Evolutionary conservation across 192 early-diverging fungal species (phyloP).

Genomic region (Backusella luteola): DNA sequence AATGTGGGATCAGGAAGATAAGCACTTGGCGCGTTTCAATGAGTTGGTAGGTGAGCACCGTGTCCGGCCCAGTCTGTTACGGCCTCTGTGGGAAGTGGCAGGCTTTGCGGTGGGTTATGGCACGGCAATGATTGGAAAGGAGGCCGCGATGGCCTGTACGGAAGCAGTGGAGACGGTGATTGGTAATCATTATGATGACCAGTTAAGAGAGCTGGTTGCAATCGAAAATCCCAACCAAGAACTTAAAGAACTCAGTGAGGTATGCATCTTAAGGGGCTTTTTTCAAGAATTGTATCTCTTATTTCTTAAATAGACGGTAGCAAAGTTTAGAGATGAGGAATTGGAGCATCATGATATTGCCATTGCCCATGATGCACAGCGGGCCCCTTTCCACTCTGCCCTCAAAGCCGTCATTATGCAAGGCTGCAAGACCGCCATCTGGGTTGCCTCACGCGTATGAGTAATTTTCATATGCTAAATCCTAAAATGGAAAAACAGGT

Average conservation of each 20-base stretch:
- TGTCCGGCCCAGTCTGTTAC: slow-evolving; percentile 82
- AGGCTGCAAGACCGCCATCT: slow-evolving; percentile 92
- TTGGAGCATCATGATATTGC: slow-evolving; percentile 92
- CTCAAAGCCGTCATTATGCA: slow-evolving; percentile 77
- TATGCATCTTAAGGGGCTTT: slow-evolving; percentile 29
- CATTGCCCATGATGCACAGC: slow-evolving; percentile 78
- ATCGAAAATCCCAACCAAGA: slow-evolving; percentile 60
- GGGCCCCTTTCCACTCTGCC: slow-evolving; percentile 75
- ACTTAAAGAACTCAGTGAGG: slow-evolving; percentile 57
- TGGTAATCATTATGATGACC: slow-evolving; percentile 95
- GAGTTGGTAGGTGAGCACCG: slow-evolving; percentile 69
- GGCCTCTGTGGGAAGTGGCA: slow-evolving; percentile 83
- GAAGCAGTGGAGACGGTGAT: slow-evolving; percentile 98
- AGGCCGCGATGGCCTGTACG: slow-evolving; percentile 98
- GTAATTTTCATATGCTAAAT: neutral
- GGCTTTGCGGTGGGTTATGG: slow-evolving; percentile 84
- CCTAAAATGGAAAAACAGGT: neutral
- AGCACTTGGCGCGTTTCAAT: slow-evolving; percentile 81
- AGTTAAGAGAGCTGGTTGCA: slow-evolving; percentile 79
- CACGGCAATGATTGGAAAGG: slow-evolving; percentile 88
- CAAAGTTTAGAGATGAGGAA: slow-evolving; percentile 92
- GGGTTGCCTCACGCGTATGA: slow-evolving; percentile 84
- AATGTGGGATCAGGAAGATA: slow-evolving; percentile 95
- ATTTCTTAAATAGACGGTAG: slow-evolving; percentile 54
- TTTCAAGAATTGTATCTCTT: neutral